These are phyloP conservation scores for Linderniella brevidens DNA, from an alignment of 257 asterid genomes.

Conservation along the genomic window DNA sequence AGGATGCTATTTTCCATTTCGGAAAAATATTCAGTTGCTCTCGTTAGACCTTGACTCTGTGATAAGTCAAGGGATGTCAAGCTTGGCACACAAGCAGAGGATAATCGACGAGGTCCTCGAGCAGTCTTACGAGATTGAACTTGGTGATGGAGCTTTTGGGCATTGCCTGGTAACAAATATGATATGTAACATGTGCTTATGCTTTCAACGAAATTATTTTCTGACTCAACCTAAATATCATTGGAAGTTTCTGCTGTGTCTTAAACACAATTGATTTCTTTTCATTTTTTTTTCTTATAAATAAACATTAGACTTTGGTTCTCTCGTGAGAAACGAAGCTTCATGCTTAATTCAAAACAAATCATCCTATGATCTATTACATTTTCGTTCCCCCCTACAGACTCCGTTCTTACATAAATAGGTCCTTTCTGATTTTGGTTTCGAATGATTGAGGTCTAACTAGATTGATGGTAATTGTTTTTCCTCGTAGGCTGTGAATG, in stretches of 20 bases:
- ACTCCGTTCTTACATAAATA: too few species aligned
- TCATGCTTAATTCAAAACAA: too few species aligned
- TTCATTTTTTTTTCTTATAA: constrained; percentile 6
- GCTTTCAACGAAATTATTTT: constrained; percentile 1
- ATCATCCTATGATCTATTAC: too few species aligned
- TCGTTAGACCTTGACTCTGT: constrained; percentile 46
- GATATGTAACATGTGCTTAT: background rate
- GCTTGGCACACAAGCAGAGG: constrained; percentile 51
- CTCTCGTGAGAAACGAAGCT: too few species aligned
- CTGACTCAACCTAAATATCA: background rate
- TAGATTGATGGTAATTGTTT: constrained; percentile 4
- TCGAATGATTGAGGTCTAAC: background rate
- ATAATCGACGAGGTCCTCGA: constrained; percentile 40
- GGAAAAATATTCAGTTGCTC: constrained; percentile 32
- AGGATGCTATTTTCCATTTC: background rate
- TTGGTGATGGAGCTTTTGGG: constrained; percentile 64
- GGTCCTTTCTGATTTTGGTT: background rate
- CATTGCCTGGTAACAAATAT: constrained; percentile 65
- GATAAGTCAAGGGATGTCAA: constrained; percentile 48
- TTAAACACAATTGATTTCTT: background rate
- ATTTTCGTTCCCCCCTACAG: too few species aligned
- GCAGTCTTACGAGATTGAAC: constrained; percentile 54
- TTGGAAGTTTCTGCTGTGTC: constrained; percentile 1
- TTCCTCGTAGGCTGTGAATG: constrained; percentile 45
- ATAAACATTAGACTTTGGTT: constrained; percentile 3